Percentiles rank a stretch among this genome's conserved stretches.
Conservation (phyloP, 768 basidiomycete genomes). For the Melanogaster broomeanus region DNA sequence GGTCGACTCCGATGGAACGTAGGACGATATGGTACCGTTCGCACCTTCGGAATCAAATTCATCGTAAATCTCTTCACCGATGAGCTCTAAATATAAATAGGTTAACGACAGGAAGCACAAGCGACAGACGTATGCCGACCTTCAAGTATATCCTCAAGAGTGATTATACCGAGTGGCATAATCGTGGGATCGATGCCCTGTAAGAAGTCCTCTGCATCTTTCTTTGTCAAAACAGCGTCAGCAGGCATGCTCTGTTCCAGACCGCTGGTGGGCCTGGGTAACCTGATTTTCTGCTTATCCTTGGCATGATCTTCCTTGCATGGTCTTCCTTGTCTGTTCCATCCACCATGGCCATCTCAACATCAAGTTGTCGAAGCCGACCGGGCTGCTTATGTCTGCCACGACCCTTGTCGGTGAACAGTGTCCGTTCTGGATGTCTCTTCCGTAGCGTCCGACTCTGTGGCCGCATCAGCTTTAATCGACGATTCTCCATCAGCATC, state of each 20-base stretch:
- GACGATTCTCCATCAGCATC: constrained; percentile 34
- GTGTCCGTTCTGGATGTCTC: constrained; percentile 12
- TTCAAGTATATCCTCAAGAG: constrained; percentile 91
- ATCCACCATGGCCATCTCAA: constrained; percentile 24
- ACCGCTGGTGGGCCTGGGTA: constrained; percentile 38
- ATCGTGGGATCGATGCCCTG: constrained; percentile 80
- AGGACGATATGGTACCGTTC: constrained; percentile 52
- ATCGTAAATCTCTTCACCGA: constrained; percentile 92
- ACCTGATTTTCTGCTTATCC: constrained; percentile 28
- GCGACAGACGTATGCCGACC: constrained; percentile 40
- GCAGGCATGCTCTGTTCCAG: constrained; percentile 87
- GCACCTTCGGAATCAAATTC: constrained; percentile 84
- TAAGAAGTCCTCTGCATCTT: constrained; percentile 81
- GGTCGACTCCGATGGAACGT: constrained; percentile 35
- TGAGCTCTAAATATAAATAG: constrained; percentile 65
- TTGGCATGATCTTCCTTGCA: constrained; percentile 17
- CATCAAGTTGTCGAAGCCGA: constrained; percentile 16
- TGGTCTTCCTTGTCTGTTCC: constrained; percentile 9
- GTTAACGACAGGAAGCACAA: neutral
- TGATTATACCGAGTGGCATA: constrained; percentile 89
- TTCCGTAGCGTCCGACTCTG: constrained; percentile 19
- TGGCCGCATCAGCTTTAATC: constrained; percentile 22
- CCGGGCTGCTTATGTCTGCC: constrained; percentile 10
- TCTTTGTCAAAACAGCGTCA: constrained; percentile 79
- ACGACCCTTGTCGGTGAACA: constrained; percentile 14